Base-by-base conservation (phyloP, 495 filamentous ascomycete species). In the Aspergillus saccharolyticus region DNA sequence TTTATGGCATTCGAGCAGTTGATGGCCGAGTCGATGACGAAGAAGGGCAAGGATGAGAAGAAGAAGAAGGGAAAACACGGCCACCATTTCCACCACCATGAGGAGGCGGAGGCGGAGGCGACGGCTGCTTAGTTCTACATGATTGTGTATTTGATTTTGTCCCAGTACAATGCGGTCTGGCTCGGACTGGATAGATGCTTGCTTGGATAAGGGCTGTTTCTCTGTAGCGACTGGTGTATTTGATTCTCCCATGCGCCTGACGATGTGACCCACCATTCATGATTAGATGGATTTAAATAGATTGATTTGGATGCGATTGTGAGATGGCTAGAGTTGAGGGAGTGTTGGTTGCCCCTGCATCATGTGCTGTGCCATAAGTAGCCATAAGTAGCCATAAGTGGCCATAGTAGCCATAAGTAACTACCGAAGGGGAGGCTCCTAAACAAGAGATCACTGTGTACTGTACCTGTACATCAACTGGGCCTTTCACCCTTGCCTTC, bases 1-100 rank as follows among this genome's bases (percentile, higher is more conserved):
- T 97, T 95, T 77, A 95, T 97, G 85, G 93, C 90, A 18, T 99
- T 99, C 65, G 94, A 99, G 71, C 90, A 97, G 71, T 85, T 99
- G 25, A 95, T 99, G 74, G 91, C 94, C 30, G 94, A 99, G 67
- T 93, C 95, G 6, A 89, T 89, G 48, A 86, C 89, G 52, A 97
- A 97, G 83, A 95, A 96, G 72, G 82, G 81, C 68, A 83, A 83
- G 64, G 87, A 89, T 47, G 87, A 91, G 69, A 83, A 85, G 67
- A 87, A 90, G 71, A 88, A 90, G 73, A 85, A 89, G 66, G 62
- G 68, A 33, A 71, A 72, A 59, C 62, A 69, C 22, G 59, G 58
- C 14, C 57, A 54, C 52, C 52, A 49, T 28, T 28, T 28, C 8
- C 60, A 58, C 33, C 22, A 39, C 6, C 55, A 62, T 18, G 16